These are phyloP conservation scores for Globisporangium splendens DNA, from an alignment of 352 stramenopile genomes.

Conservation along the genomic window DNA sequence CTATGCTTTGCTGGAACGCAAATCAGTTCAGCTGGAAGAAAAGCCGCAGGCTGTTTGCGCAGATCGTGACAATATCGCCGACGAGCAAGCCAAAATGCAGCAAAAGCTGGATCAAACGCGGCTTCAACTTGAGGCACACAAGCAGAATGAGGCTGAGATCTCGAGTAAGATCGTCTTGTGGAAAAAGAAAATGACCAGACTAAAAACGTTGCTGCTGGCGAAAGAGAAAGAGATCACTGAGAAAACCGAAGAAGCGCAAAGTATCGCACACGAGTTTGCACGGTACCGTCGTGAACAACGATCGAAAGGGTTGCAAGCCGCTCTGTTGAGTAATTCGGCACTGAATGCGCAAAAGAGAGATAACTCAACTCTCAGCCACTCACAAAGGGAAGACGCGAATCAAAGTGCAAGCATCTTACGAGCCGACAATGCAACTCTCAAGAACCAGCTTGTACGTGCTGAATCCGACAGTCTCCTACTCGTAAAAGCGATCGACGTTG, in stretches of 20 bases:
- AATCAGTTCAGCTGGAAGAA: conserved; percentile 25
- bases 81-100: conserved; percentile 23
- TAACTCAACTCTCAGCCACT: background rate
- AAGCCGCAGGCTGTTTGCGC: conserved; percentile 28
- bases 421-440: conserved; percentile 45
- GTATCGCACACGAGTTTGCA: conserved; percentile 23
- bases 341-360: background rate
- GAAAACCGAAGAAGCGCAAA: conserved; percentile 30
- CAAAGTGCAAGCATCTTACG: conserved; percentile 21
- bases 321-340: conserved; percentile 15
- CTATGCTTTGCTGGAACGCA: conserved; percentile 49
- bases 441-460: conserved; percentile 57
- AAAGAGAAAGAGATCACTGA: conserved; percentile 34
- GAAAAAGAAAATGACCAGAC: conserved; percentile 57
- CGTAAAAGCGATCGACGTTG: conserved; percentile 57
- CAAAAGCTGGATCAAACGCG: conserved; percentile 16
- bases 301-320: conserved; percentile 29
- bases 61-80: conserved; percentile 31
- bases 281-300: conserved; percentile 28
- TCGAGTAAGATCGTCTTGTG: conserved; percentile 31
- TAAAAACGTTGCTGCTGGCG: conserved; percentile 38
- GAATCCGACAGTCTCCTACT: conserved; percentile 63
- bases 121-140: conserved; percentile 20
- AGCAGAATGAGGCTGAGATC: conserved; percentile 26
- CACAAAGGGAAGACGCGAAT: too few species aligned